phyloP scores from a whole-genome alignment of 176 grass and related monocot species.

The Otatea glauca region DNA sequence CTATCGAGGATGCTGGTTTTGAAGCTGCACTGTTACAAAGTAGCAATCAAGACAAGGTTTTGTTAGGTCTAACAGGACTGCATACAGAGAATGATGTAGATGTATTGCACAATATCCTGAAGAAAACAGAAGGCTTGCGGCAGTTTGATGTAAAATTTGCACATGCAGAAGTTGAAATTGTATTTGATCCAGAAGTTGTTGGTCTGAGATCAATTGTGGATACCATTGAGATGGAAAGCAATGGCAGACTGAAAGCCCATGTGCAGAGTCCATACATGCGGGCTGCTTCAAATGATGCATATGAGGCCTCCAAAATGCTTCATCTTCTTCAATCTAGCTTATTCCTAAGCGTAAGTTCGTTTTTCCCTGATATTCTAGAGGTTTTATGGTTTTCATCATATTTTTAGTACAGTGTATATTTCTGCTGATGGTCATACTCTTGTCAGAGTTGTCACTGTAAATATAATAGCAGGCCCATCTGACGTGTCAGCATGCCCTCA shows the following conservation, averaged over 20 bases:
- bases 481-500: slow-evolving; percentile 10
- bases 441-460: background rate
- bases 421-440: background rate
- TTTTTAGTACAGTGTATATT: slow-evolving; percentile 4
- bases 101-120: slow-evolving; percentile 60
- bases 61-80: slow-evolving; percentile 63
- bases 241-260: slow-evolving; percentile 61
- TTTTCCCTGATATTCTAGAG: slow-evolving; percentile 40
- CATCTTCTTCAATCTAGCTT: slow-evolving; percentile 76
- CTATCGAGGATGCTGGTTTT: slow-evolving; percentile 96
- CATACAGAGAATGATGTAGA: slow-evolving; percentile 58
- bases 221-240: slow-evolving; percentile 68
- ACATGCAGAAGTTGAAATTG: slow-evolving; percentile 71
- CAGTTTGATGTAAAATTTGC: slow-evolving; percentile 66
- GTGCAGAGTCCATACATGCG: slow-evolving; percentile 71
- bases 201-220: slow-evolving; percentile 86
- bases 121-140: slow-evolving; percentile 61
- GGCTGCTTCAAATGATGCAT: slow-evolving; percentile 74
- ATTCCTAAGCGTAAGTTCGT: slow-evolving; percentile 85
- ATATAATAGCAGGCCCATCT: slow-evolving; percentile 18
- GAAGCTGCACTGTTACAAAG: slow-evolving; percentile 78
- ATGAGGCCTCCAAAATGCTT: slow-evolving; percentile 79
- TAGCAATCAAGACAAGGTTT: slow-evolving; percentile 77
- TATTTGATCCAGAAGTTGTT: slow-evolving; percentile 82
- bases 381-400: background rate